These are phyloP conservation scores for Podosphaera aphanis DNA, from an alignment of 2,329 filamentous ascomycete genomes.

Conservation along the genomic window DNA sequence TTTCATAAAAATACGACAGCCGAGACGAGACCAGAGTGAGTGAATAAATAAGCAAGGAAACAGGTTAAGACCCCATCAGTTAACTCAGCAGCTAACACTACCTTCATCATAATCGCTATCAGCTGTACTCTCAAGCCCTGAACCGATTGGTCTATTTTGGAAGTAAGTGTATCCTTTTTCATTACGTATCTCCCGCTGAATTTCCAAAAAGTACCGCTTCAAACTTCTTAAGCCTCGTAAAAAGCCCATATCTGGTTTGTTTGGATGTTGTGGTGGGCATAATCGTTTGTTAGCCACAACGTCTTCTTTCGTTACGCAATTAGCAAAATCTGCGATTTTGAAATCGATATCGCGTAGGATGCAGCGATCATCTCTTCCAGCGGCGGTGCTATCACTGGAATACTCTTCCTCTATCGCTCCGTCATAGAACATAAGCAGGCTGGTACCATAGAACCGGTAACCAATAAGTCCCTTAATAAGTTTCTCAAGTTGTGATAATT, in stretches of 20 bases:
- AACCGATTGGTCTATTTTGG: constrained; percentile 2
- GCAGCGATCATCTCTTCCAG: constrained; percentile 18
- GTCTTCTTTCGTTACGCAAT: constrained; percentile 80
- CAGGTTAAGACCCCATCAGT: not conserved
- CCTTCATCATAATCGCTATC: constrained; percentile 7
- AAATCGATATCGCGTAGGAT: constrained; percentile 46
- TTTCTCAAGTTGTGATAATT: constrained; percentile 58
- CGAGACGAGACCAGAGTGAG: too few species aligned
- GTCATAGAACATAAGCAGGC: constrained; percentile 86
- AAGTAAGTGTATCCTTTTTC: constrained; percentile 7
- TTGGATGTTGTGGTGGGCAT: constrained; percentile 62
- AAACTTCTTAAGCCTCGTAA: constrained; percentile 62
- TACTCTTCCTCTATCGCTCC: constrained; percentile 40
- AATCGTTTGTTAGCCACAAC: constrained; percentile 28
- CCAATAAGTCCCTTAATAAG: constrained; percentile 61
- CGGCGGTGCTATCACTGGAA: constrained; percentile 20
- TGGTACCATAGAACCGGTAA: constrained; percentile 89
- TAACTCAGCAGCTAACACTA: constrained; percentile 10
- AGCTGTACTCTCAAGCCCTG: constrained; percentile 1
- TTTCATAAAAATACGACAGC: not conserved
- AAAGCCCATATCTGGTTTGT: constrained; percentile 71
- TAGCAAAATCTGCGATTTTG: constrained; percentile 96
- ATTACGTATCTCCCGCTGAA: constrained; percentile 49
- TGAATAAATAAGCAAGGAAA: not conserved
- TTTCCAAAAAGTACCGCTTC: constrained; percentile 63